phyloP scores from a whole-genome alignment of 805 yeast species.

The Saccharomyces eubayanus region DNA sequence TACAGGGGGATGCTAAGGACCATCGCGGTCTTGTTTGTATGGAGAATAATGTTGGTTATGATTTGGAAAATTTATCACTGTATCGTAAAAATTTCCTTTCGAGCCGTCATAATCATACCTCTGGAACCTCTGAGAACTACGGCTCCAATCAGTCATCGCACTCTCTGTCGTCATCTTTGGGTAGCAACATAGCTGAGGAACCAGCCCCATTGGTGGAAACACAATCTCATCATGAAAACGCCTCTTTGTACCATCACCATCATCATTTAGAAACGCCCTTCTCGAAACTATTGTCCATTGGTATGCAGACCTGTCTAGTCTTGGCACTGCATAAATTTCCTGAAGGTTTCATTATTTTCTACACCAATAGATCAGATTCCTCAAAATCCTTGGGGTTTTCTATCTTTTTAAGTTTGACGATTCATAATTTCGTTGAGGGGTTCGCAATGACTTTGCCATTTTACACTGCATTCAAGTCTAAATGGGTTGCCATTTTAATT shows the following conservation, averaged over 20 bases:
- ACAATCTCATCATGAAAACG: slow-evolving; percentile 19
- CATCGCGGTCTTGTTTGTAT: slow-evolving; percentile 19
- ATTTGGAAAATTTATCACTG: slow-evolving; percentile 28
- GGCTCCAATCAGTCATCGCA: slow-evolving; percentile 2
- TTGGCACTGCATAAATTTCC: slow-evolving; percentile 87
- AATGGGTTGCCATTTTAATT: slow-evolving; percentile 53
- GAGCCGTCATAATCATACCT: slow-evolving; percentile 7
- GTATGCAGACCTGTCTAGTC: slow-evolving; percentile 83
- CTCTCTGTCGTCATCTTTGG: background rate
- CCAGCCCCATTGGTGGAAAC: slow-evolving; percentile 10
- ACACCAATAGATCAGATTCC: slow-evolving; percentile 41
- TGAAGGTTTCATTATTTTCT: slow-evolving; percentile 83
- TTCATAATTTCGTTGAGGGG: slow-evolving; percentile 92
- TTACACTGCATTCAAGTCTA: slow-evolving; percentile 61
- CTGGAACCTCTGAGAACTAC: slow-evolving; percentile 1
- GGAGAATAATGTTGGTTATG: slow-evolving; percentile 31
- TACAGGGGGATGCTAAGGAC: slow-evolving; percentile 1
- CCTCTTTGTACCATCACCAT: slow-evolving; percentile 48
- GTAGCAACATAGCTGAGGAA: background rate
- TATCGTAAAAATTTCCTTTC: slow-evolving; percentile 27
- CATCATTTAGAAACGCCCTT: slow-evolving; percentile 74
- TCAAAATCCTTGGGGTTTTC: slow-evolving; percentile 54
- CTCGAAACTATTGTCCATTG: slow-evolving; percentile 74
- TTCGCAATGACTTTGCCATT: slow-evolving; percentile 88
- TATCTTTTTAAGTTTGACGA: slow-evolving; percentile 73